Conservation (phyloP, 495 filamentous ascomycete species). For the Tirmania nivea region DNA sequence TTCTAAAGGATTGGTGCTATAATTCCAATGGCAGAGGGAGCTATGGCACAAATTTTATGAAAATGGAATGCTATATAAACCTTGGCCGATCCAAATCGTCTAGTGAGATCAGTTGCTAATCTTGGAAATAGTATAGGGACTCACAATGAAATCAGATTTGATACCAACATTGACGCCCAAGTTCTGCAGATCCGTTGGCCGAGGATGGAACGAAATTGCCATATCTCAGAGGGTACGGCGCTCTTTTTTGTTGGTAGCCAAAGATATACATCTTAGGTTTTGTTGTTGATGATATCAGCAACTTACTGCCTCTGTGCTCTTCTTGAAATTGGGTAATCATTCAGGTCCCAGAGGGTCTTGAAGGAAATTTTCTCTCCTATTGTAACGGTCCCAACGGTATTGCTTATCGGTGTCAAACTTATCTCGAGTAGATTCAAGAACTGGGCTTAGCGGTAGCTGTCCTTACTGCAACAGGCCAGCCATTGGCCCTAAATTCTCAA, state of each 20-base stretch:
- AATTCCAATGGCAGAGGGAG: conserved; percentile 62
- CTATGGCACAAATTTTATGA: conserved; percentile 67
- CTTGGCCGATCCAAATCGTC: background rate
- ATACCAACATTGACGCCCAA: too few species aligned
- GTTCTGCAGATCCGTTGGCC: conserved; percentile 36
- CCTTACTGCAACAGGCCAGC: conserved; percentile 35
- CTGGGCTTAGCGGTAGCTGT: conserved; percentile 60
- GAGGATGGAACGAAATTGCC: conserved; percentile 44
- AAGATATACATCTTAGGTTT: background rate
- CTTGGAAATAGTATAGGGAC: conserved; percentile 5
- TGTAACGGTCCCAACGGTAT: conserved; percentile 69
- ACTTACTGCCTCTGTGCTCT: conserved; percentile 50
- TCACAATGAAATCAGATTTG: conserved; percentile 1
- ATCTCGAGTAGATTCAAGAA: conserved; percentile 58
- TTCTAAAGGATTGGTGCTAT: conserved; percentile 43
- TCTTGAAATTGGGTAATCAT: conserved; percentile 53
- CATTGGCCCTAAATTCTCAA: conserved; percentile 30
- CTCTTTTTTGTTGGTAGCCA: conserved; percentile 28
- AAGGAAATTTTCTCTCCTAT: conserved; percentile 70
- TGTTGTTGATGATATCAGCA: conserved; percentile 21
- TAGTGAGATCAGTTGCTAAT: conserved; percentile 1
- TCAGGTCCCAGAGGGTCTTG: conserved; percentile 45
- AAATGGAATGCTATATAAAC: conserved; percentile 32
- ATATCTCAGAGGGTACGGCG: conserved; percentile 72
- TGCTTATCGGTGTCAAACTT: conserved; percentile 53